Evolutionary conservation across 1,284 basidiomycete species (phyloP).

Genomic region (Trichosporon sp.): DNA sequence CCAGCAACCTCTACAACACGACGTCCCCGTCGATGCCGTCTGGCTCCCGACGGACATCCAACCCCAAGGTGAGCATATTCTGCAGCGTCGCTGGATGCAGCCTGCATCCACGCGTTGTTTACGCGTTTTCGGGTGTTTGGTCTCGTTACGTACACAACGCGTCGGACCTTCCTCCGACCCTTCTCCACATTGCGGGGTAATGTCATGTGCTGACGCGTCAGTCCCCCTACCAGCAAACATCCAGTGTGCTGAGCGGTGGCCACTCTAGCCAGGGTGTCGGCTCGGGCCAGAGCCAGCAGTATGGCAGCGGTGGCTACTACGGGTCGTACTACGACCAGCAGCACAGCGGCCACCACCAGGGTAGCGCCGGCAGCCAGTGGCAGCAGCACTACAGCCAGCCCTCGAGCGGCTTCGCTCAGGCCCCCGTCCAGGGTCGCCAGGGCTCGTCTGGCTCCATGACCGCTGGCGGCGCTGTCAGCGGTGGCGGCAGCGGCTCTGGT

Average conservation of each 20-base stretch:
- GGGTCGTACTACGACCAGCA: constrained; percentile 18
- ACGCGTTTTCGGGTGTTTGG: background rate
- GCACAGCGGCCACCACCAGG: constrained; percentile 12
- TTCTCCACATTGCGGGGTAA: constrained; percentile 21
- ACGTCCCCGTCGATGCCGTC: constrained; percentile 27
- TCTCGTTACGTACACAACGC: constrained; percentile 17
- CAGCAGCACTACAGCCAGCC: constrained; percentile 15
- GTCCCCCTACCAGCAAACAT: constrained; percentile 21
- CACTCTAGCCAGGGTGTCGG: background rate
- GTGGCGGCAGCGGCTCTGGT: background rate
- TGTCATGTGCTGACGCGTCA: constrained; percentile 10
- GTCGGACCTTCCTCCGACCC: constrained; percentile 23
- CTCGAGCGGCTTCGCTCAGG: constrained; percentile 9
- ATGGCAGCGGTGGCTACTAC: constrained; percentile 11
- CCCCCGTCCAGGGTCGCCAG: constrained; percentile 14
- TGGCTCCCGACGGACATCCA: constrained; percentile 30
- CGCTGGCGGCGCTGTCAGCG: constrained; percentile 8
- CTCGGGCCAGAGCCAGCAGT: constrained; percentile 11
- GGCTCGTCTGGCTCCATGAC: constrained; percentile 16
- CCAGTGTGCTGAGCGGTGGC: constrained; percentile 5
- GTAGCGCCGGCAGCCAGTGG: constrained; percentile 15
- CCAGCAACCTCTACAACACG: constrained; percentile 24
- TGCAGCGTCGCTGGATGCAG: constrained; percentile 13
- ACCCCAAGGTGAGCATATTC: constrained; percentile 19
- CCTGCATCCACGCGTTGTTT: background rate